Conservation (phyloP, 208 protist species). For the Trypanosoma conorhini region DNA sequence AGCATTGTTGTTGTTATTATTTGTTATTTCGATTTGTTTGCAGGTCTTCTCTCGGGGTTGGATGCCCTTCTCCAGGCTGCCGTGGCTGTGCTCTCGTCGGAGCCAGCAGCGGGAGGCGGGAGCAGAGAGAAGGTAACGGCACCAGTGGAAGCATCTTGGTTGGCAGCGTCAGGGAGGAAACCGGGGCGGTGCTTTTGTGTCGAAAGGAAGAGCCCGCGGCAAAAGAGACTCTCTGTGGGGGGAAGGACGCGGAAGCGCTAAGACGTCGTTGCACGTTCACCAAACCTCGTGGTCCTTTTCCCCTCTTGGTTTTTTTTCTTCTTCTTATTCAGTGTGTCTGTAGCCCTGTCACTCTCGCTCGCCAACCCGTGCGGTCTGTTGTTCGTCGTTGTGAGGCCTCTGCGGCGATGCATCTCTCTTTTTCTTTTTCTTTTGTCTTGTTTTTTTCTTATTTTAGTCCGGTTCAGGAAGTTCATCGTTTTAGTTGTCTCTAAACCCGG, state of each 20-base stretch:
- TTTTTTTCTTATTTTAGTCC: too few relatives aligned
- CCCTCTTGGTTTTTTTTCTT: not conserved
- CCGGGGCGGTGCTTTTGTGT: not conserved
- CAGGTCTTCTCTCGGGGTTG: conserved; percentile 24
- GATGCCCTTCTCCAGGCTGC: not conserved
- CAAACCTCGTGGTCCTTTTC: not conserved
- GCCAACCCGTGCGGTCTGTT: not conserved
- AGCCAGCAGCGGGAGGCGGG: not conserved
- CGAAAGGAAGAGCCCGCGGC: not conserved
- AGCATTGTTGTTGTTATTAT: conserved; percentile 5
- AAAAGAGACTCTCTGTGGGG: not conserved
- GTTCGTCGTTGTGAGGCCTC: not conserved
- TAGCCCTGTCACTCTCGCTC: not conserved
- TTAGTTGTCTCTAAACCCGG: not conserved
- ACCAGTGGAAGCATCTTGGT: not conserved
- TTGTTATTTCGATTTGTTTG: not conserved
- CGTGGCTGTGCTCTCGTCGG: not conserved
- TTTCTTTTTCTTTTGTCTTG: too few relatives aligned
- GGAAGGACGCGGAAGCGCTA: not conserved
- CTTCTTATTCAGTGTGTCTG: not conserved
- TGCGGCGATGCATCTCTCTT: not conserved
- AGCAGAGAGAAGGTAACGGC: not conserved
- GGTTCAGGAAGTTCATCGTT: not conserved
- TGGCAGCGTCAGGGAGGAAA: not conserved
- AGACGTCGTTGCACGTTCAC: not conserved